phyloP scores from a whole-genome alignment of 345 rosid genomes.

The Boechera stricta region DNA sequence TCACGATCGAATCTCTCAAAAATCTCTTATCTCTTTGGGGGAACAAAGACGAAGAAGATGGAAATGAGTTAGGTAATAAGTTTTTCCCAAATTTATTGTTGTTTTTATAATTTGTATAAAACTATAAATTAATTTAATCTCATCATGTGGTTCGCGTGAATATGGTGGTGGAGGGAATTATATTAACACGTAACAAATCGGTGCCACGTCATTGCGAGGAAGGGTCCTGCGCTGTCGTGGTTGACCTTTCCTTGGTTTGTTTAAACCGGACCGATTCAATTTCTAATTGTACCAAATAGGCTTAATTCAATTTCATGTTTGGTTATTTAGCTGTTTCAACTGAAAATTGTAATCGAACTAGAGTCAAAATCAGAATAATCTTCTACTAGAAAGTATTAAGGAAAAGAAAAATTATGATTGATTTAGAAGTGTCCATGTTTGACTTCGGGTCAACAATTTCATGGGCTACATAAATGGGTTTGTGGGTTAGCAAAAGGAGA shows the following conservation, averaged over 20 bases:
- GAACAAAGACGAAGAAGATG: conserved; percentile 19
- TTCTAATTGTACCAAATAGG: not conserved
- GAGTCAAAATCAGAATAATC: not conserved
- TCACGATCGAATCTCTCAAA: conserved; percentile 21
- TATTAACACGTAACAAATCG: conserved; percentile 15
- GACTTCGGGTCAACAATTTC: not conserved
- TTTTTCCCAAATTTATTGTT: conserved; percentile 6
- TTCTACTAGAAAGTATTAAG: too few species aligned
- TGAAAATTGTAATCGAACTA: not conserved
- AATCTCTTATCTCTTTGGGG: not conserved
- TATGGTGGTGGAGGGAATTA: conserved; percentile 20
- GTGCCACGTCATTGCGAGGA: conserved; percentile 37
- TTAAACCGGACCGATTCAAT: conserved; percentile 15
- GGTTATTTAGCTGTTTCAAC: too few species aligned
- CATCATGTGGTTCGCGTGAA: conserved; percentile 41
- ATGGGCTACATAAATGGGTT: not conserved
- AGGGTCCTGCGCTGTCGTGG: conserved; percentile 23
- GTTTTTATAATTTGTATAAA: not conserved
- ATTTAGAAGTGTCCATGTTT: not conserved
- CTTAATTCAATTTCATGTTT: not conserved
- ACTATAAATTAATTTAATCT: not conserved
- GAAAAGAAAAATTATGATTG: too few species aligned
- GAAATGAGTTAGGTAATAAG: conserved; percentile 38
- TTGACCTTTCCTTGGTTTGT: conserved; percentile 15
- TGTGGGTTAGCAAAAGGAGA: not conserved